Percentiles rank a stretch among this genome's conserved stretches.
These are phyloP conservation scores for Colletotrichum siamense DNA, from an alignment of 2,329 filamentous ascomycete species.

Conservation along the genomic window DNA sequence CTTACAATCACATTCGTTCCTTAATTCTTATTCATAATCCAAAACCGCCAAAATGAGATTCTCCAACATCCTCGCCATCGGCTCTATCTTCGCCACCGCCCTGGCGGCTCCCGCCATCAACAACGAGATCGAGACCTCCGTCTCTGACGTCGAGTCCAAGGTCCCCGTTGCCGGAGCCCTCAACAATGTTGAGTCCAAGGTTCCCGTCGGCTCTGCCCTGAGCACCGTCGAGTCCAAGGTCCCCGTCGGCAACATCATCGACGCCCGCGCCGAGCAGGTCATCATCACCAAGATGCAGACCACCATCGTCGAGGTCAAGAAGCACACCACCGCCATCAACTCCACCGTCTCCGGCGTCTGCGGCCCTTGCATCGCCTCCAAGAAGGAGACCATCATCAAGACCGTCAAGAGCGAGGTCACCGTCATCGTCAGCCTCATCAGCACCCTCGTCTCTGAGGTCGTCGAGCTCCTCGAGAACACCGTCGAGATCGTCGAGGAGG, in stretches of 20 bases:
- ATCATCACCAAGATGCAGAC: constrained; percentile 10
- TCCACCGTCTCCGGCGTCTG: constrained; percentile 3
- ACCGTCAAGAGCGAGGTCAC: constrained; percentile 16
- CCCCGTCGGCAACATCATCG: not conserved
- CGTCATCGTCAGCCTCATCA: constrained; percentile 5
- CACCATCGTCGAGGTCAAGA: constrained; percentile 5
- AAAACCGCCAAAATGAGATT: constrained; percentile 13
- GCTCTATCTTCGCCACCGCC: constrained; percentile 4
- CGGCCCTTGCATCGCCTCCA: not conserved
- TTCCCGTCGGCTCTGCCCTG: not conserved
- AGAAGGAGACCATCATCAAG: constrained; percentile 4
- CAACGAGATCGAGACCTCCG: not conserved
- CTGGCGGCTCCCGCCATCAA: not conserved
- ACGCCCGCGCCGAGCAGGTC: constrained; percentile 1
- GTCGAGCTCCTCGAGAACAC: not conserved
- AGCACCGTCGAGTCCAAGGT: not conserved
- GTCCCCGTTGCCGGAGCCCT: not conserved
- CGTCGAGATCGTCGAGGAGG: constrained; percentile 11
- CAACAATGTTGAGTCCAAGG: not conserved
- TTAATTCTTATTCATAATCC: not conserved
- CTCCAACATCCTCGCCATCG: constrained; percentile 10
- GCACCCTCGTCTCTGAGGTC: not conserved
- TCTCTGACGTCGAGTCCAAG: not conserved
- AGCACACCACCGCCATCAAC: constrained; percentile 18
- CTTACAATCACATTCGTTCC: not conserved